Percentiles rank a stretch among this genome's conserved stretches.
Evolutionary conservation across 306 rosid genomes (phyloP).

Genomic region (Nissolia schottii): DNA sequence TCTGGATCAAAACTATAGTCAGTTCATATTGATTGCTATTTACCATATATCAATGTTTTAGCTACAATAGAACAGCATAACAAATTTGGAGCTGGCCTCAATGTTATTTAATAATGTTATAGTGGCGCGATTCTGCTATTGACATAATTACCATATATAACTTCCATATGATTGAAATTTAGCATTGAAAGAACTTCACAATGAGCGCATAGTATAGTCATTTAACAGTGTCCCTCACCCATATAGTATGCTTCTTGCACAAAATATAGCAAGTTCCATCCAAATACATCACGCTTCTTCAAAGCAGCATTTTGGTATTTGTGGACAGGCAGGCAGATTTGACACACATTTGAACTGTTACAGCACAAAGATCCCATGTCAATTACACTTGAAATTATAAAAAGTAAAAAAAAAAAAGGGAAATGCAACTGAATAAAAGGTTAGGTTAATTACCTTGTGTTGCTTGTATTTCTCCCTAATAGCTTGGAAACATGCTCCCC

Average conservation of each 20-base stretch:
- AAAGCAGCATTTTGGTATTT: slow-evolving; percentile 47
- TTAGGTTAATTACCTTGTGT: slow-evolving; percentile 50
- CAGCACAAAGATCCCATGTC: not conserved
- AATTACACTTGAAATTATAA: not conserved
- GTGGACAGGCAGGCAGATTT: slow-evolving; percentile 54
- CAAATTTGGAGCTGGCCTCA: too few species aligned
- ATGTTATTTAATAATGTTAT: too few species aligned
- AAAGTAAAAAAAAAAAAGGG: not conserved
- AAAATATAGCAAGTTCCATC: not conserved
- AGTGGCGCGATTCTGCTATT: too few species aligned
- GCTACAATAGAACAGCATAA: too few species aligned
- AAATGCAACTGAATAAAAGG: not conserved
- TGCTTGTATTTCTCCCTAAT: slow-evolving; percentile 64
- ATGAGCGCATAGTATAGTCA: not conserved
- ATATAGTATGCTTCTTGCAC: not conserved
- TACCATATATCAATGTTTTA: too few species aligned
- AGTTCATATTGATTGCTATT: not conserved
- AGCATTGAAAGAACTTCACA: not conserved
- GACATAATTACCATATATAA: too few species aligned
- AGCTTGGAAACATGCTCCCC: slow-evolving; percentile 52
- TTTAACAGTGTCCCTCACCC: not conserved
- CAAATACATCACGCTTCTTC: not conserved
- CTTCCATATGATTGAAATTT: not conserved
- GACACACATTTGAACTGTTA: slow-evolving; percentile 72
- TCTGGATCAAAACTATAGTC: not conserved